Evolutionary conservation across 164 flowering plant genomes (phyloP).

Genomic region (Vitis cinerea): DNA sequence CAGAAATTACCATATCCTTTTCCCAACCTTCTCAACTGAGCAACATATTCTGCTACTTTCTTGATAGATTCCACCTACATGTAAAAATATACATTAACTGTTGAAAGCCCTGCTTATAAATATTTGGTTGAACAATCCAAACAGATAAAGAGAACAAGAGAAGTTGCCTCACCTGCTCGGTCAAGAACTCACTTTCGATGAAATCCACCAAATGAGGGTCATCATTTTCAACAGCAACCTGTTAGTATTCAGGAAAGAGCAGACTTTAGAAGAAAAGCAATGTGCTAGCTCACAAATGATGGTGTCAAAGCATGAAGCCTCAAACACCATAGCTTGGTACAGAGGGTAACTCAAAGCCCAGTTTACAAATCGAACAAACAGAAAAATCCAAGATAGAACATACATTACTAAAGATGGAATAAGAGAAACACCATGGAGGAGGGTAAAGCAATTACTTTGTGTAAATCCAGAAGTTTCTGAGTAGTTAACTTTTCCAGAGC

Average conservation of each 20-base stretch:
- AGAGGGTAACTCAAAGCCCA: neutral
- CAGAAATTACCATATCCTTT: constrained; percentile 79
- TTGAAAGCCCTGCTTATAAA: too few relatives aligned
- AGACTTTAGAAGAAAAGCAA: too few relatives aligned
- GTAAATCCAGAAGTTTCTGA: constrained; percentile 71
- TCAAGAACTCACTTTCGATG: constrained; percentile 68
- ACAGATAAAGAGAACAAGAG: neutral
- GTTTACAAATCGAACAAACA: neutral
- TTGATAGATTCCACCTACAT: constrained; percentile 83
- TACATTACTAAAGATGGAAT: too few relatives aligned
- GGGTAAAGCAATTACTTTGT: constrained; percentile 35
- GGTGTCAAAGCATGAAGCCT: neutral
- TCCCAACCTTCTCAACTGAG: constrained; percentile 90
- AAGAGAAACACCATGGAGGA: too few relatives aligned
- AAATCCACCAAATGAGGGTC: constrained; percentile 80
- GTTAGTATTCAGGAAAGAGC: constrained; percentile 4
- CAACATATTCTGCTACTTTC: constrained; percentile 85
- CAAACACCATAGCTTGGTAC: neutral
- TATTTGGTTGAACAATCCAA: too few relatives aligned
- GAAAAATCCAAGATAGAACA: neutral
- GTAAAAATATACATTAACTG: neutral
- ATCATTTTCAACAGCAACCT: constrained; percentile 62
- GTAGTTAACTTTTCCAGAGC: constrained; percentile 77
- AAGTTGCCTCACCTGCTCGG: constrained; percentile 64
- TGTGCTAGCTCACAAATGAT: too few relatives aligned